Conservation (phyloP, 2,329 filamentous ascomycete species). For the Alternaria sp. region DNA sequence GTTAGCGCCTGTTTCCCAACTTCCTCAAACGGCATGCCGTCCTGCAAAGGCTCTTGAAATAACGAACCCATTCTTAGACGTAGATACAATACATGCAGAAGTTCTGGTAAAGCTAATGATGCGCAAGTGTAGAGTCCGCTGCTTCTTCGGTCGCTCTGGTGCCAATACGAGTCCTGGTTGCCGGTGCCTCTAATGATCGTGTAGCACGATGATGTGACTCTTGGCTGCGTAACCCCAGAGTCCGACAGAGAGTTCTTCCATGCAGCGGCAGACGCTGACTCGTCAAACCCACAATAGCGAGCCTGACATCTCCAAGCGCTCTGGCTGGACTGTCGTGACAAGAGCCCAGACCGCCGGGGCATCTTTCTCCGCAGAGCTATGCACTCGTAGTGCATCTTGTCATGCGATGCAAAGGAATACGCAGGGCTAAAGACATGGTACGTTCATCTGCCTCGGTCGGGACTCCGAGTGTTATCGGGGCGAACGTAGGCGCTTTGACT, state of each 20-base stretch:
- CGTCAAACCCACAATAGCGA: conserved; percentile 87
- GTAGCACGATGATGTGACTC: conserved; percentile 78
- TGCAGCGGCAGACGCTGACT: conserved; percentile 79
- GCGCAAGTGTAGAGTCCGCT: conserved; percentile 68
- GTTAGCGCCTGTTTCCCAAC: conserved; percentile 62
- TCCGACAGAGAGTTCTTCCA: conserved; percentile 86
- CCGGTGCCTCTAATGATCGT: conserved; percentile 71
- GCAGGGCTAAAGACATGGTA: conserved; percentile 5
- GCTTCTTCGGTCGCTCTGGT: conserved; percentile 71
- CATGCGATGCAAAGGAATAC: conserved; percentile 65
- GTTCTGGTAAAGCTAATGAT: conserved; percentile 64
- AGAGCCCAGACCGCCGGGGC: conserved; percentile 77
- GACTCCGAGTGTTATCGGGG: conserved; percentile 78
- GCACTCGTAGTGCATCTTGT: conserved; percentile 70
- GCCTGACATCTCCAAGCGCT: conserved; percentile 76
- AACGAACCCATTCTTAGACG: conserved; percentile 57
- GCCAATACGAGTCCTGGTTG: conserved; percentile 77
- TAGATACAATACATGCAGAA: conserved; percentile 64
- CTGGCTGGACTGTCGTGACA: conserved; percentile 71
- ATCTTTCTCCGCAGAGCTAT: conserved; percentile 72
- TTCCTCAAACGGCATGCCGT: conserved; percentile 61
- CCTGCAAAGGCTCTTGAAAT: conserved; percentile 44
- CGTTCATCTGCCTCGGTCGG: conserved; percentile 65
- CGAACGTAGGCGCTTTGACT: conserved; percentile 75
- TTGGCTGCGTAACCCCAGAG: conserved; percentile 79